Evolutionary conservation across 2,329 filamentous ascomycete genomes (phyloP), one percentile per base, ranked within the genome.

Genomic region (Scytalidium sp.): DNA sequence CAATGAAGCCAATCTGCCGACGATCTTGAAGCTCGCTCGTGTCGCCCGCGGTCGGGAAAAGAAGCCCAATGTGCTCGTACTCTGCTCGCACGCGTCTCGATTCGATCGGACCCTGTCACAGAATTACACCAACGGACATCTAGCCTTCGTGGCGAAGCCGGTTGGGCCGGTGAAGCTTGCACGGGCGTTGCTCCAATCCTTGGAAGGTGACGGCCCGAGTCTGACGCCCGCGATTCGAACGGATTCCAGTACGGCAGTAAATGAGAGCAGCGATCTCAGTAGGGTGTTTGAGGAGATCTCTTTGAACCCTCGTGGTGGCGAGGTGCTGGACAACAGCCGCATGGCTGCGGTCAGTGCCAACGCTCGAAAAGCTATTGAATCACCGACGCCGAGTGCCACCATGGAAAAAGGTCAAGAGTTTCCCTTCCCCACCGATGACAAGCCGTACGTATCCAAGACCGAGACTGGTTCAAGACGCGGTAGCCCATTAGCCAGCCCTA

Each of bases 111-210:
- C 43, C 3, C 29, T 52, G 2, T 48, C 50, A 10, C 25, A 51
- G 5, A 19, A 45, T 2, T 56, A 56, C 3, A 40, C 49, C 1
- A 49, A 54, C 20, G 50, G 50, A n/a, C 62, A 63, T 20, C 41
- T 65, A n/a, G 56, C 59, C 3, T 64, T 57, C 45, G 56, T 64
- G 19, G 61, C 58, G 1, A 66, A 64, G 44, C 63, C 64, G 9
- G 55, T 65, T 17, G 64, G 62, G 0, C 64, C 64, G 3, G 44
- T 64, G 11, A 66, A 66, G 47, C 56, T 65, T 10, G 63, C 61
- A 25, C 58, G 60, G 50, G 62, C 62, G 2, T 54, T 66, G 13
- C 51, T 51, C 5, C 56, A 60, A 45, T 61, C 57, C 29, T 41
- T 65, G 8, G 54, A 60, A 25, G 56, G 56, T 19, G 43, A 52